Base-by-base conservation (phyloP, 129 eudicot species). In the Centrapalus pauciflorus region DNA sequence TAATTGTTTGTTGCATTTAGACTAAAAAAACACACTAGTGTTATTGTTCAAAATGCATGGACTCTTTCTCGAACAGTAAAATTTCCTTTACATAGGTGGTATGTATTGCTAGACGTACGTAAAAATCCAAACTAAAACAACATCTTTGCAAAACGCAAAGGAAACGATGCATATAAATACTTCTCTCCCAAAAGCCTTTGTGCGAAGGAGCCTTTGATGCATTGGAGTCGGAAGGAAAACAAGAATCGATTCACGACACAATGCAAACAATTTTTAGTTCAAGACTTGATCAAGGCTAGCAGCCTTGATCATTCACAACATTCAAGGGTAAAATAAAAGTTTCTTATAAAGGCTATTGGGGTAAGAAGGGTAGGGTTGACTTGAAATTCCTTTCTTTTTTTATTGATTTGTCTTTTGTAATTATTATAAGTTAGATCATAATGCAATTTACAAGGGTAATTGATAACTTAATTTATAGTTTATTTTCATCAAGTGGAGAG, bases 381-480 rank as follows among this genome's bases (percentile, higher is more conserved):
- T 67, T 21, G 16, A 33, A 30, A 66, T 19, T 9, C 1, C 30
- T 65, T 46, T 46, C 28, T 19, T 66, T 30, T 50, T 66, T 35
- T 23, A n/a, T 32, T 62, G 30, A 32, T 50, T 50, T 45, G 71
- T 48, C 57, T 48, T 27, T 29, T 30, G 46, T 65, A 65, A 65
- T 48, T 46, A 28, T 48, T 51, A 27, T 29, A 49, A 10, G 30
- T 65, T 32, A 66, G 33, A 62, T 46, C n/a, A 13, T 25, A 29
- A 35, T 62, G 30, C 34, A 38, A 4, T 62, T 34, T 35, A 17
- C 14, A 20, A 65, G 8, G 61, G 50, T 50, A 20, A 66, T 67
- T 67, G 49, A 33, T 32, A 50, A 54, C 61, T 67, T n/a, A n/a
- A n/a, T n/a, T 66, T 67, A 33, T 35, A 32, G 34, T 23, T 67